Evolutionary conservation across 2,329 filamentous ascomycete species (phyloP), one percentile per base, ranked within the genome.

Genomic region (Cyphellophora attinorum): DNA sequence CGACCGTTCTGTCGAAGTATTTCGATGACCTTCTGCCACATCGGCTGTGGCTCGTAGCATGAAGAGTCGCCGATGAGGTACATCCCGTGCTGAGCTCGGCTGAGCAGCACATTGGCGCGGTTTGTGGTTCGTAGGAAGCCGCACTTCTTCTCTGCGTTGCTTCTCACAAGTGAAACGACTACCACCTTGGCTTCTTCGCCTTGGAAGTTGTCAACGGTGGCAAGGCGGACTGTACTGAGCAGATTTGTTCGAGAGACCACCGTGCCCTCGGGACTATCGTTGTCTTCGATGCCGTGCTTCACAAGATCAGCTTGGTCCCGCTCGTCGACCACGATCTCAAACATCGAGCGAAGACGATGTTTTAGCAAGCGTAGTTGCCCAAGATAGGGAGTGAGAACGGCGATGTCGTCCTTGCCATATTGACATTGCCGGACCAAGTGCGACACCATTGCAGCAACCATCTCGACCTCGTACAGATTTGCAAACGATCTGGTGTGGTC

Each of bases 161-260:
- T 83, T 27, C 82, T 70, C 0, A 85, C 79, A 0, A 88, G 60
- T 0, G 77, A 82, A 0, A 86, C 61, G 3, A 88, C 61, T 1
- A 88, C 64, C 6, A 88, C 60, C 33, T 82, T 78, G 2, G 75
- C 76, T 48, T 88, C 81, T 49, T 88, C 81, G 0, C 81, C 82
- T 46, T 88, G 80, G 36, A 84, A 86, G 43, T 85, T 86, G 51
- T 84, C 79, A 0, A 85, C 70, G 0, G 78, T 85, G 0, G 79
- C 76, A 0, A 79, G 54, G 4, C 72, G 59, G 3, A 81, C 52
- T 2, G 59, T 61, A 15, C 70, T 58, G 0, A 67, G 48, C 0
- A 77, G 57, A 0, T 57, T 63, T 4, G 57, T 61, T 48, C 66
- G 70, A 14, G 45, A 39, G 35, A 45, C 14, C 19, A 23, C 23